phyloP scores from a whole-genome alignment of 108 stramenopile species.

The Nitzschia sp. region DNA sequence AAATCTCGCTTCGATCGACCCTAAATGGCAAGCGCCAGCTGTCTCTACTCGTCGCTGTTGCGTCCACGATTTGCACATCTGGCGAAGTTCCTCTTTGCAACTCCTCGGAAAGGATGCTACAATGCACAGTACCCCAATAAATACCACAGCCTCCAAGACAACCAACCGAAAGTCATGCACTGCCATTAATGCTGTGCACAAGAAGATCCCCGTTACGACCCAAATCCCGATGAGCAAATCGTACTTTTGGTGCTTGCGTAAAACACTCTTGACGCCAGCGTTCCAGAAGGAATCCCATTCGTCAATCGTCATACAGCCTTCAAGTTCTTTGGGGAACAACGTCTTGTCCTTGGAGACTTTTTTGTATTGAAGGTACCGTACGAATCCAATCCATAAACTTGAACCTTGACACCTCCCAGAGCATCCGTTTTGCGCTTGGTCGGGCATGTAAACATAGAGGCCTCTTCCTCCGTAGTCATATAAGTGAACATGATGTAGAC shows the following conservation, averaged over 20 bases:
- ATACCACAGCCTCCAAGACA: background rate
- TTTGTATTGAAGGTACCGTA: background rate
- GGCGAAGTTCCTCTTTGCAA: background rate
- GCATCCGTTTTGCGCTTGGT: background rate
- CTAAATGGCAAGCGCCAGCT: background rate
- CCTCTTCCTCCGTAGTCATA: no score
- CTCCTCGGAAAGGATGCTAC: background rate
- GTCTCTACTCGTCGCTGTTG: background rate
- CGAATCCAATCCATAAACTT: background rate
- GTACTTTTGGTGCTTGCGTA: background rate
- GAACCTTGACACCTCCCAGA: background rate
- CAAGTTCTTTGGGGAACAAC: background rate
- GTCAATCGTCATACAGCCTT: background rate
- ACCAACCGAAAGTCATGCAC: background rate
- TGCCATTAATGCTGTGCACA: background rate
- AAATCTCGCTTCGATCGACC: background rate
- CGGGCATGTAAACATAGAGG: no score
- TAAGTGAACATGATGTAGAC: no score
- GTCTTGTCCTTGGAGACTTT: background rate
- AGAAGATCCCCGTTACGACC: background rate
- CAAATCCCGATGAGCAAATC: background rate
- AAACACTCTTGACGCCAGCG: background rate
- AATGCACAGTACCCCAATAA: background rate
- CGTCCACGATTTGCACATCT: background rate
- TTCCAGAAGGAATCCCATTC: background rate